phyloP scores from a whole-genome alignment of 2,329 filamentous ascomycete species.

The Colletotrichum tanaceti region DNA sequence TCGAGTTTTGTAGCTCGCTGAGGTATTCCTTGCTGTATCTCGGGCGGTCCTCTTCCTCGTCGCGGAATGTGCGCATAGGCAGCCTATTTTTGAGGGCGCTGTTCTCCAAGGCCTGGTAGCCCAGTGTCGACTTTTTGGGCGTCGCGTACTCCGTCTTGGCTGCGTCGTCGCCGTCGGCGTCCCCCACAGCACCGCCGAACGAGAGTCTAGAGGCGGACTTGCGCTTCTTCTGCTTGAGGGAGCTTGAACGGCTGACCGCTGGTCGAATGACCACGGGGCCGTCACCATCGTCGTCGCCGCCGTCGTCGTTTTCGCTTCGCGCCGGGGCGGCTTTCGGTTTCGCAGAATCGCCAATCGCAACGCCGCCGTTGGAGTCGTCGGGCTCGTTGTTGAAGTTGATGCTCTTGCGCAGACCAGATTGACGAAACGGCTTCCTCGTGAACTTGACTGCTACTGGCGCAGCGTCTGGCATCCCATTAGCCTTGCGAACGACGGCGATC shows the following conservation, averaged over 20 bases:
- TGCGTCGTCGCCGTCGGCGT: conserved; percentile 63
- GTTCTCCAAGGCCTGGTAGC: conserved; percentile 73
- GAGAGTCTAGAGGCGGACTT: conserved; percentile 75
- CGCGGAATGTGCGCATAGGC: conserved; percentile 66
- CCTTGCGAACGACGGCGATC: conserved; percentile 42
- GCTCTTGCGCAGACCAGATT: conserved; percentile 68
- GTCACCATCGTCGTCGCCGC: conserved; percentile 54
- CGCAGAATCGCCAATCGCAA: conserved; percentile 14
- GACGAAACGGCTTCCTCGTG: conserved; percentile 64
- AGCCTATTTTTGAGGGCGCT: conserved; percentile 71
- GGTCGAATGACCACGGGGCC: conserved; percentile 64
- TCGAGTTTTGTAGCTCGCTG: conserved; percentile 85
- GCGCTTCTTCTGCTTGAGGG: conserved; percentile 75
- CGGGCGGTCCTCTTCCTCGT: conserved; percentile 74
- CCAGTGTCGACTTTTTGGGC: conserved; percentile 72
- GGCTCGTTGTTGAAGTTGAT: conserved; percentile 59
- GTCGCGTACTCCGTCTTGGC: conserved; percentile 66
- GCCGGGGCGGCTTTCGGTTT: conserved; percentile 43
- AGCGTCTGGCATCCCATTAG: conserved; percentile 35
- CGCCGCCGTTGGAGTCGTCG: conserved; percentile 40
- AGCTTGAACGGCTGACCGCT: conserved; percentile 58
- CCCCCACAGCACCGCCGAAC: conserved; percentile 68
- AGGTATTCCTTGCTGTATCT: conserved; percentile 89
- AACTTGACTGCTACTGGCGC: conserved; percentile 38
- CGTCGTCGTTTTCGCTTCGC: conserved; percentile 56